Percentiles rank a stretch among this genome's conserved stretches.
These are phyloP conservation scores for Phlegmacium glaucopus DNA, from an alignment of 768 basidiomycete genomes.

Conservation along the genomic window DNA sequence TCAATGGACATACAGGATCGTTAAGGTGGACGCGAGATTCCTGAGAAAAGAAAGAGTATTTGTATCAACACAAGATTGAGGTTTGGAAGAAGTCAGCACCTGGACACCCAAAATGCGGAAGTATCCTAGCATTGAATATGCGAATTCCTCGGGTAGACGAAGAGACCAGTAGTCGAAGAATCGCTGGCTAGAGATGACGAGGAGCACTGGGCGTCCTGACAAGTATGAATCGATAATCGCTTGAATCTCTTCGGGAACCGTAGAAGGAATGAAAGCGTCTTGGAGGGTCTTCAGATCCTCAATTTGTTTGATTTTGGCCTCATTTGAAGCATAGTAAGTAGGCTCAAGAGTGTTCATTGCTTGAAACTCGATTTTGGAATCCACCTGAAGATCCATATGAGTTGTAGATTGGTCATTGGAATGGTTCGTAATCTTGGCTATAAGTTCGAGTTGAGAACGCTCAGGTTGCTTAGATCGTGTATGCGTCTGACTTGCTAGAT, in stretches of 20 bases:
- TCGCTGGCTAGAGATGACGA: conserved; percentile 35
- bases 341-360: no score
- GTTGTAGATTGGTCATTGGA: no score
- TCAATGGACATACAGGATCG: not conserved
- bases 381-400: no score
- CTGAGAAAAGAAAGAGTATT: conserved; percentile 7
- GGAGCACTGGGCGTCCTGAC: conserved; percentile 34
- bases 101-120: conserved; percentile 39
- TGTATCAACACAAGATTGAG: not conserved
- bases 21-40: conserved; percentile 13
- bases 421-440: no score
- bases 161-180: conserved; percentile 23
- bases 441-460: no score
- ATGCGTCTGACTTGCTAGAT: no score
- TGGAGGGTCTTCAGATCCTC: not conserved
- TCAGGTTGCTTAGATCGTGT: no score
- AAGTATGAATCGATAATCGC: conserved; percentile 39
- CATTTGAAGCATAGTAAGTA: not conserved
- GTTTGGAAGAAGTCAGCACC: conserved; percentile 21
- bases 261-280: conserved; percentile 17
- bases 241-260: conserved; percentile 41
- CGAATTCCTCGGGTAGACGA: conserved; percentile 33
- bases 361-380: no score
- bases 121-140: conserved; percentile 43
- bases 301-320: not conserved